A percentile compares a stretch with the other conserved stretches of the same genome.
Conservation (phyloP, 2,329 filamentous ascomycete species). For the Trichoderma sp. region DNA sequence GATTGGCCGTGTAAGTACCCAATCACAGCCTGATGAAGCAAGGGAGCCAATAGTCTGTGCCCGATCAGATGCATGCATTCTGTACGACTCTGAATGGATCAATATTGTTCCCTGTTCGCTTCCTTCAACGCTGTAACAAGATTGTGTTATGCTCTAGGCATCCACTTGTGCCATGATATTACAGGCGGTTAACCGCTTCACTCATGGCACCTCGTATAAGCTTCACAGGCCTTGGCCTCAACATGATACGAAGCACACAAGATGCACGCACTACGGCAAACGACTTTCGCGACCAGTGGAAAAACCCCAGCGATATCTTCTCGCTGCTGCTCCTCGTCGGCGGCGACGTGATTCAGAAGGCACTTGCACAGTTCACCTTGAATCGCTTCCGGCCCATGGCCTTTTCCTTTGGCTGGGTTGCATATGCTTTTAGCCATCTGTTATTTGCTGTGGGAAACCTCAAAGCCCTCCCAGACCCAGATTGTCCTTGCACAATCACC, state of each 20-base stretch:
- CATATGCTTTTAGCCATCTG: not conserved
- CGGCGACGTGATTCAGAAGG: not conserved
- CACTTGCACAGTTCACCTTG: not conserved
- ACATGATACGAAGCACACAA: not conserved
- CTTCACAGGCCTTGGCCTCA: not conserved
- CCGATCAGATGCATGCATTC: not conserved
- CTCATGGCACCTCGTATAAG: not conserved
- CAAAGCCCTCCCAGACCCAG: not conserved
- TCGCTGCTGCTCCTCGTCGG: not conserved
- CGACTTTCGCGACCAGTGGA: not conserved
- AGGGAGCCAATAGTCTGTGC: not conserved
- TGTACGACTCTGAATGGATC: not conserved
- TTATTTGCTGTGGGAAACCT: not conserved
- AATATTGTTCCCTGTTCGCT: not conserved
- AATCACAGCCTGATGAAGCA: not conserved
- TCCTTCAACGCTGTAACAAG: not conserved
- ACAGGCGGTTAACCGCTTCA: not conserved
- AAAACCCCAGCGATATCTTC: not conserved
- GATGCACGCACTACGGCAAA: not conserved
- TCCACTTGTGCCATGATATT: not conserved
- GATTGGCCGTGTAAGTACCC: not conserved
- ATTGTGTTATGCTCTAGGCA: not conserved
- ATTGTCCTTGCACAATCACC: not conserved
- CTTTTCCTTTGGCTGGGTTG: not conserved
- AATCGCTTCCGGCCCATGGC: not conserved